A percentile compares a stretch with the other conserved stretches of the same genome.
These are phyloP conservation scores for Fusarium sp. DNA, from an alignment of 2,329 filamentous ascomycete species.

Conservation along the genomic window DNA sequence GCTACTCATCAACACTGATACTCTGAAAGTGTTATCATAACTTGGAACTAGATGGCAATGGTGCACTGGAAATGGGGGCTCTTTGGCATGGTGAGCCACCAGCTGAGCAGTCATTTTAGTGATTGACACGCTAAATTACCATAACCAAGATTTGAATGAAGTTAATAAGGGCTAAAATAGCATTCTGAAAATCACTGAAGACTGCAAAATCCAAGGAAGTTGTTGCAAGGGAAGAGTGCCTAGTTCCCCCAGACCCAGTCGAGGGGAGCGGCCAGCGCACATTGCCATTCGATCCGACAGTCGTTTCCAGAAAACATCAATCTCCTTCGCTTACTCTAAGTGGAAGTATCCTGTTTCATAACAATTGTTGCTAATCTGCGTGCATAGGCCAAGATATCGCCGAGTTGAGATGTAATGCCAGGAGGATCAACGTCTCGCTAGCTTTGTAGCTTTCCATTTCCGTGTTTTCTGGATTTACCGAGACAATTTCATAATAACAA, in stretches of 20 bases:
- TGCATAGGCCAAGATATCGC: not conserved
- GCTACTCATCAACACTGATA: not conserved
- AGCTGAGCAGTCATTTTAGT: not conserved
- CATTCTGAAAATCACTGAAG: not conserved
- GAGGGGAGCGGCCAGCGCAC: not conserved
- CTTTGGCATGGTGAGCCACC: not conserved
- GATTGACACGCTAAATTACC: not conserved
- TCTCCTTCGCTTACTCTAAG: not conserved
- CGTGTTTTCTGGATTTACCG: not conserved
- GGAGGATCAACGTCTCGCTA: not conserved
- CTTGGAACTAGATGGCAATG: not conserved
- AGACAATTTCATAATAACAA: not conserved
- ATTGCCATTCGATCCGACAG: not conserved
- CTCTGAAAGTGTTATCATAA: not conserved
- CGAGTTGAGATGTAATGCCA: not conserved
- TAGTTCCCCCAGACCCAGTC: not conserved
- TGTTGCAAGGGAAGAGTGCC: not conserved
- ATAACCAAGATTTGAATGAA: not conserved
- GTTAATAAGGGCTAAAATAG: not conserved
- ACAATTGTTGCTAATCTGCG: not conserved
- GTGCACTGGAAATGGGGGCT: not conserved
- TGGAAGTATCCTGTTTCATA: not conserved
- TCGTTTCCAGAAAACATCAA: not conserved
- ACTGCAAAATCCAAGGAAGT: not conserved
- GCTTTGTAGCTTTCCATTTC: not conserved